A percentile compares a stretch with the other conserved stretches of the same genome.
These are phyloP conservation scores for Cordyceps pruinosa DNA, from an alignment of 2,329 filamentous ascomycete genomes.

Conservation along the genomic window DNA sequence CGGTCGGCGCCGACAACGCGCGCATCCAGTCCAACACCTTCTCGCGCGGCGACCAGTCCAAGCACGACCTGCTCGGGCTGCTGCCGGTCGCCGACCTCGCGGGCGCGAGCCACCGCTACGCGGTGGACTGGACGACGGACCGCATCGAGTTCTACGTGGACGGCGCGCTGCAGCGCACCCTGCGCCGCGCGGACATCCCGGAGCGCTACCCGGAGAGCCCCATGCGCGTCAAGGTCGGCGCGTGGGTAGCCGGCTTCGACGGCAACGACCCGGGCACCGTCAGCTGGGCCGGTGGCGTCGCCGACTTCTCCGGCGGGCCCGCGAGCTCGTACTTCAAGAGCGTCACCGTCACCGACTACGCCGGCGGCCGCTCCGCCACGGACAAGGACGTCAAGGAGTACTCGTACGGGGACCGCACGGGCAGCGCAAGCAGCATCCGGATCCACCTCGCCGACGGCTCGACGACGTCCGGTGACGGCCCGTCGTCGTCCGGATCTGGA, in stretches of 20 bases:
- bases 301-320: conserved; percentile 37
- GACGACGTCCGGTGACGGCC: background rate
- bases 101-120: conserved; percentile 54
- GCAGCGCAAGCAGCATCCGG: conserved; percentile 36
- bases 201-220: conserved; percentile 64
- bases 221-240: conserved; percentile 63
- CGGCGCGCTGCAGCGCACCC: conserved; percentile 51
- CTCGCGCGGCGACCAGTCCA: conserved; percentile 61
- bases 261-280: conserved; percentile 64
- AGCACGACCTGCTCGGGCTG: conserved; percentile 56
- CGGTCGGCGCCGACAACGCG: conserved; percentile 60
- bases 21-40: conserved; percentile 81
- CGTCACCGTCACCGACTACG: conserved; percentile 37
- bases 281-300: conserved; percentile 56
- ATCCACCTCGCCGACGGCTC: conserved; percentile 17
- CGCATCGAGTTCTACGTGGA: conserved; percentile 60
- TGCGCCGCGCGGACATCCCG: conserved; percentile 52
- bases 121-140: conserved; percentile 60
- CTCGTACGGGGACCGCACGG: conserved; percentile 34
- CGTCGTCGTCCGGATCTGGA: background rate
- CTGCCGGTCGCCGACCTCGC: conserved; percentile 41
- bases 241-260: conserved; percentile 55
- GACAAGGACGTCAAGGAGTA: conserved; percentile 34
- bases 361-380: conserved; percentile 27
- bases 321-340: conserved; percentile 40